Evolutionary conservation across 164 flowering plant species (phyloP), one percentile per base, ranked within the genome.

Genomic region (Liquidambar formosana): DNA sequence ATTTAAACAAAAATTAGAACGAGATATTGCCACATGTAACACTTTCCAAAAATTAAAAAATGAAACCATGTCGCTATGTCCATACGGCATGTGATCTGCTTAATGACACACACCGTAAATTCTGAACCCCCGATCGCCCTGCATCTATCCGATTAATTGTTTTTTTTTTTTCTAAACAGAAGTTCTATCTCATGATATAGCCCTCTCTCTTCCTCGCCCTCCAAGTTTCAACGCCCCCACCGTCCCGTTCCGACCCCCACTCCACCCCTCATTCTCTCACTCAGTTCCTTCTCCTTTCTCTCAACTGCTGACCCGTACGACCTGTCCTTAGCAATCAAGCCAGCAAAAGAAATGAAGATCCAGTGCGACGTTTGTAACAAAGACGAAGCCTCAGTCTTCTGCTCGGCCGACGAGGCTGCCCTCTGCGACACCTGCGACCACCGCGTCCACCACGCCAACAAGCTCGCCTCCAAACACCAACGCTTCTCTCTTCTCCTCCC

Each of bases 371-470:
- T 87, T 0, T 89, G 93, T 23, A 67, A 65, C 67, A 81, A 73
- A 61, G 75, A 75, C 5, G 89, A 82, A 63, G 89, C 93, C 6
- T 48, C 84, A 1, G 85, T 89, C 26, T 85, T 72, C 76, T 89
- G 93, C 75, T 65, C 78, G 51, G 93, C 93, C 61, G 93, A 89
- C 72, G 89, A 89, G 64, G 93, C 93, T 4, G 89, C 89, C 51
- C 84, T 89, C 21, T 89, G 93, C 69, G 57, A 38, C 71, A 70
- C 57, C 71, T 89, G 93, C 71, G 93, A 89, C 81, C 82, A 73
- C 79, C 81, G 86, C 22, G 88, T 89, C 80, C 93, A 89, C 79
- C 87, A 81, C 63, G 93, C 89, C 68, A 89, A 89, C 73, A 89
- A 89, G 73, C 87, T 89, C 57, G 90, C 91, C 63, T 80, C 80